Conservation (phyloP, 805 yeast species). For the Middelhovenomyces tepae region DNA sequence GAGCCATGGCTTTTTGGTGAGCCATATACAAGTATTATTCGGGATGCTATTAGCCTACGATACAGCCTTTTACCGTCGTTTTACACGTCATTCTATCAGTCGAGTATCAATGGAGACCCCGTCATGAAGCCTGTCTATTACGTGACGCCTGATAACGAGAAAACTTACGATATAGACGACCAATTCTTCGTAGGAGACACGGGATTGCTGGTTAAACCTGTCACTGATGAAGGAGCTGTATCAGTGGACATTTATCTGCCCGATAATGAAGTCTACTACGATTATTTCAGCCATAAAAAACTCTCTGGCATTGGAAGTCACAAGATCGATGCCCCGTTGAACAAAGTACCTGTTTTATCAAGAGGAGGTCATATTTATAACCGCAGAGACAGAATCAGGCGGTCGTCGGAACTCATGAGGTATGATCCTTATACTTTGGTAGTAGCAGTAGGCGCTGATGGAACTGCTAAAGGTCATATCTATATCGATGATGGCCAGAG, state of each 20-base stretch:
- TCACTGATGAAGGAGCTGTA: constrained; percentile 45
- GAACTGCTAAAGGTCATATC: constrained; percentile 45
- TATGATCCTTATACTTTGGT: constrained; percentile 72
- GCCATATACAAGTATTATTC: constrained; percentile 55
- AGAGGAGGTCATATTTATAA: constrained; percentile 74
- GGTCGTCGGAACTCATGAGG: constrained; percentile 68
- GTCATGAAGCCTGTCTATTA: constrained; percentile 37
- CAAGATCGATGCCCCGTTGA: constrained; percentile 37
- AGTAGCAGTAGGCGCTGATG: constrained; percentile 42
- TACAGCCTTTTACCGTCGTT: constrained; percentile 69
- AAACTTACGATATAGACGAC: constrained; percentile 59
- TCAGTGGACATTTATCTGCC: constrained; percentile 44
- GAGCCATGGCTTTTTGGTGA: constrained; percentile 88
- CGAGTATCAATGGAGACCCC: constrained; percentile 57
- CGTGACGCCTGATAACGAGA: constrained; percentile 29
- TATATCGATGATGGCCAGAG: constrained; percentile 84
- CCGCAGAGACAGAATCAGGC: constrained; percentile 63
- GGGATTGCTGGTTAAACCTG: constrained; percentile 74
- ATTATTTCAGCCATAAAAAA: constrained; percentile 19
- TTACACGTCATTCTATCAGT: constrained; percentile 68
- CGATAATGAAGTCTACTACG: constrained; percentile 29
- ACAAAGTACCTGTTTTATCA: constrained; percentile 59
- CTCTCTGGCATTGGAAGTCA: constrained; percentile 33
- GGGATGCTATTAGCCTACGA: constrained; percentile 64
- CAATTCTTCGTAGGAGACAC: constrained; percentile 69